Base-by-base conservation (phyloP, 164 flowering plant species). In the Buxus sempervirens region DNA sequence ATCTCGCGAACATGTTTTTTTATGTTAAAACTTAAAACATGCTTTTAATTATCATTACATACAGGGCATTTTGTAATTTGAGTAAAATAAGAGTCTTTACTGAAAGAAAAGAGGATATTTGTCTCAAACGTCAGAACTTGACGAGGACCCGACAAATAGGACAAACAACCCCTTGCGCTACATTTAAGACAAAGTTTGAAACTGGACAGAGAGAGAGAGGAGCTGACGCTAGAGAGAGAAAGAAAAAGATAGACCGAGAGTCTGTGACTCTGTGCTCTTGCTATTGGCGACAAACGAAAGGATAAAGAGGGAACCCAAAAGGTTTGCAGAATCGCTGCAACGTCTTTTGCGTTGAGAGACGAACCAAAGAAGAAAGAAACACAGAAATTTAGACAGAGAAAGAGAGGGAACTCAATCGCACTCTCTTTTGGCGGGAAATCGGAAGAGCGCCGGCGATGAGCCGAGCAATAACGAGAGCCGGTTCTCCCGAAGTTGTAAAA, bases 401-500 rank as follows among this genome's bases (percentile, higher is more conserved):
- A 32, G 38, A 32, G 38, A 32, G 38, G 3, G 38, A 32, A 7
- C 7, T 32, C 38, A 32, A 32, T 7, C 38, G 38, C 38, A 3
- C 38, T 32, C 38, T 27, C 8, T 15, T 19, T 48, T 23, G 45
- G 67, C 36, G 70, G 61, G n/a, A 32, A 45, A 45, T 45, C 51
- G 2, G 51, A 45, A 10, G 51, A 45, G 51, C 10, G 51, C 51
- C 51, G 13, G 14, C 12, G 61, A 58, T 51, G 68, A 57, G 61
- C 24, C 20, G 69, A 38, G 63, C 51, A 28, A 54, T 45, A 19
- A 12, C 58, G 32, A 51, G 25, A 45, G 42, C 55, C 51, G 23
- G 56, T 45, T 71, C 69, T 60, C 69, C 70, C 1, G 72, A 73
- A 25, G 70, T 72, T 54, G 69, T 64, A 9, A 54, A 64, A 23